phyloP scores from a whole-genome alignment of 257 asterid species.

The Coffea eugenioides region DNA sequence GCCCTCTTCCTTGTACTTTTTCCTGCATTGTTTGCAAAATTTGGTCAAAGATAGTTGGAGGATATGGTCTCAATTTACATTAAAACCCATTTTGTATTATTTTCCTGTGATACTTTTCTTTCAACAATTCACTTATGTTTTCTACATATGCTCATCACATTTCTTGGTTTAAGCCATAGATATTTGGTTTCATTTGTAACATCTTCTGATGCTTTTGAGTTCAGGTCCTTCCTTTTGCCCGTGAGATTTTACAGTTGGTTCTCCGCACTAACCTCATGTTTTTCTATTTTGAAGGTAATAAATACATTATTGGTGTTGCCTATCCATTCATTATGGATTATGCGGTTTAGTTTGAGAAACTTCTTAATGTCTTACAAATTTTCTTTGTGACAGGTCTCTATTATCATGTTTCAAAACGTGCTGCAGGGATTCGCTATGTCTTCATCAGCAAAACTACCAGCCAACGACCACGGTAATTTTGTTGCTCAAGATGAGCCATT shows the following conservation, averaged over 20 bases:
- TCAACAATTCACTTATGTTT: not conserved
- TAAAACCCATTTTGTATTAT: not conserved
- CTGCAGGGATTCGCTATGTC: slow-evolving; percentile 85
- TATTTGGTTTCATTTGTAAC: slow-evolving; percentile 17
- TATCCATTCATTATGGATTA: slow-evolving; percentile 20
- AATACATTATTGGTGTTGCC: not conserved
- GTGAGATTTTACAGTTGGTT: slow-evolving; percentile 71
- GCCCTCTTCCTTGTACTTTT: slow-evolving; percentile 41
- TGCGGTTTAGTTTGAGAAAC: slow-evolving; percentile 5
- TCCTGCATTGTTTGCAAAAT: slow-evolving; percentile 1
- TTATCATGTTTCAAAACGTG: slow-evolving; percentile 89
- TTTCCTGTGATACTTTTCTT: not conserved
- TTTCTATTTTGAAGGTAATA: slow-evolving; percentile 94
- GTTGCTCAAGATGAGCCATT: not conserved
- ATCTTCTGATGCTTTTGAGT: slow-evolving; percentile 1
- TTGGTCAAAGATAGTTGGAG: not conserved
- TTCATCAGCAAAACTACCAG: slow-evolving; percentile 86
- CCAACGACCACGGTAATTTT: slow-evolving; percentile 83
- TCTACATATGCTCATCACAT: not conserved
- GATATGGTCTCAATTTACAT: not conserved
- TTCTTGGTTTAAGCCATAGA: not conserved
- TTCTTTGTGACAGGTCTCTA: slow-evolving; percentile 62
- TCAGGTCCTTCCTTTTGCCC: slow-evolving; percentile 80
- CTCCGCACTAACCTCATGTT: slow-evolving; percentile 94
- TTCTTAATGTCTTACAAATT: slow-evolving; percentile 11